Percentiles rank a stretch among this genome's conserved stretches.
Evolutionary conservation across 2,329 filamentous ascomycete genomes (phyloP).

Genomic region (Phialocephala subalpina): DNA sequence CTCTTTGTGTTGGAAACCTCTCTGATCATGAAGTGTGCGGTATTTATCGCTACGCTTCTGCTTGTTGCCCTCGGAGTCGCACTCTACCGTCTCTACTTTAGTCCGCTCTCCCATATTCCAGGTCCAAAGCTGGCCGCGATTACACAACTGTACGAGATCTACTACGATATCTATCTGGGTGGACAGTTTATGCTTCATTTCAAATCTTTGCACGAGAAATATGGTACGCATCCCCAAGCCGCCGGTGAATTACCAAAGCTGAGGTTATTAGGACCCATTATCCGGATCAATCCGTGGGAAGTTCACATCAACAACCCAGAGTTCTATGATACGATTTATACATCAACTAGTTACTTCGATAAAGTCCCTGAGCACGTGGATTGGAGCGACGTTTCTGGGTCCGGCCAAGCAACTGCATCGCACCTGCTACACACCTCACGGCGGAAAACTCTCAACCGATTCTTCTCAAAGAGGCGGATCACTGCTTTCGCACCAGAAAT

Average conservation of each 20-base stretch:
- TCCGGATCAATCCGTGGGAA: constrained; percentile 43
- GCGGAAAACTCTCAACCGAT: constrained; percentile 22
- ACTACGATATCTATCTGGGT: not conserved
- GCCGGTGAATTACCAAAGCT: not conserved
- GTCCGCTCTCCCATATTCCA: not conserved
- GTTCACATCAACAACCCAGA: constrained; percentile 43
- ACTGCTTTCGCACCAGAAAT: constrained; percentile 14
- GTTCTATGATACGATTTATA: constrained; percentile 42
- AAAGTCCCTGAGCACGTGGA: not conserved
- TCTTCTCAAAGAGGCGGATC: constrained; percentile 28
- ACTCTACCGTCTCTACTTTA: not conserved
- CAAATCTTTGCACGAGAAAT: constrained; percentile 26
- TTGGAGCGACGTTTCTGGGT: not conserved
- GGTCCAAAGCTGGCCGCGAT: constrained; percentile 1
- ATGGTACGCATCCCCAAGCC: constrained; percentile 22
- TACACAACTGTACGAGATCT: not conserved
- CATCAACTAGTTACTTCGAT: constrained; percentile 8
- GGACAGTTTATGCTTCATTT: constrained; percentile 30
- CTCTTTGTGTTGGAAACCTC: too few species aligned
- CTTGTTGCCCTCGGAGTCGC: not conserved
- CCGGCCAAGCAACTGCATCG: constrained; percentile 9
- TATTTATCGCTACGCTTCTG: not conserved
- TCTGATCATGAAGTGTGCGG: not conserved
- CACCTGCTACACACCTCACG: constrained; percentile 29
- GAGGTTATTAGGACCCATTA: constrained; percentile 42